Conservation (phyloP, 257 asterid species). For the Solanum gracilifrons region DNA sequence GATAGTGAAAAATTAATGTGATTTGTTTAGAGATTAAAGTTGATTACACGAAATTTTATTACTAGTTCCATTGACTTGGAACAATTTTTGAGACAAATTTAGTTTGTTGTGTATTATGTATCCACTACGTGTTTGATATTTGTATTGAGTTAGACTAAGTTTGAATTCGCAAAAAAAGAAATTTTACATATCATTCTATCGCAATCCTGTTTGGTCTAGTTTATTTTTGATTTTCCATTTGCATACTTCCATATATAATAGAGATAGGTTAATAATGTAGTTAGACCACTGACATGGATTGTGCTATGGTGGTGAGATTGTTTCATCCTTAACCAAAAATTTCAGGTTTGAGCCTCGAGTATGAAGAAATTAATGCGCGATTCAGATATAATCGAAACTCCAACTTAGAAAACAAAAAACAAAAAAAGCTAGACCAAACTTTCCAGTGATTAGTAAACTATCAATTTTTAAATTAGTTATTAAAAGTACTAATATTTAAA, state of each 20-base stretch:
- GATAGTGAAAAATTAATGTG: not conserved
- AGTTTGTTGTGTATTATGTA: not conserved
- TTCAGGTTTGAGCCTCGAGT: no score
- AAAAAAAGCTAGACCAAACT: not conserved
- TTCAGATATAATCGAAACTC: no score
- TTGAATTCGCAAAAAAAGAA: not conserved
- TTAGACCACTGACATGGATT: no score
- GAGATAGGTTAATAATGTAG: not conserved
- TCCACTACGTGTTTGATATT: not conserved
- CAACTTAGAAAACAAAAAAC: no score
- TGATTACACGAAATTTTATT: not conserved
- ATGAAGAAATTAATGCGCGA: not conserved
- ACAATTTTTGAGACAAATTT: slow-evolving; percentile 12
- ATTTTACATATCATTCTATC: not conserved
- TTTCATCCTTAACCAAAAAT: no score
- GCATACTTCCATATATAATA: not conserved
- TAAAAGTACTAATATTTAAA: not conserved
- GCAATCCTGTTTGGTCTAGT: not conserved
- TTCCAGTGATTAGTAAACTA: not conserved
- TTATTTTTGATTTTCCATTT: not conserved
- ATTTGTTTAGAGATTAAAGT: not conserved
- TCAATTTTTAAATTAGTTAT: not conserved
- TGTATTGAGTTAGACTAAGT: accelerated
- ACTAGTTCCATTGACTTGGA: slow-evolving; percentile 17
- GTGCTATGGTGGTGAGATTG: no score